Evolutionary conservation across 331 rosid species (phyloP).

Genomic region (Acacia pycnantha): DNA sequence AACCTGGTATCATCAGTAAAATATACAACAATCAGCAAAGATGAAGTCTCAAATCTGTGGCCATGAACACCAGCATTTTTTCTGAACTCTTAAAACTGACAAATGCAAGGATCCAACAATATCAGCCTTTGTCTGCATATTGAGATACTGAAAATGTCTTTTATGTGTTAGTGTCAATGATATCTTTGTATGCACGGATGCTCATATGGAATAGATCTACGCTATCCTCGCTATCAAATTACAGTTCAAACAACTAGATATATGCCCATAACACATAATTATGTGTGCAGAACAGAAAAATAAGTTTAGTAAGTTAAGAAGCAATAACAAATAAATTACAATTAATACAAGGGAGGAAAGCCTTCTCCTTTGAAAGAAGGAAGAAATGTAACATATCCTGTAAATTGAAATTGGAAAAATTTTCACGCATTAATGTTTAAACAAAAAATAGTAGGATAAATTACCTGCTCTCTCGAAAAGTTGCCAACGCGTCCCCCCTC

Average conservation of each 20-base stretch:
- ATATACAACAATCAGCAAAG: conserved; percentile 28
- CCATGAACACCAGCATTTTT: not conserved
- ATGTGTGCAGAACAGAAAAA: not conserved
- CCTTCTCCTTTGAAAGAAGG: not conserved
- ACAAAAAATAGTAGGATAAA: conserved; percentile 20
- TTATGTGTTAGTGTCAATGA: not conserved
- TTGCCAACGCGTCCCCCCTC: conserved; percentile 99
- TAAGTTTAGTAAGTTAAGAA: not conserved
- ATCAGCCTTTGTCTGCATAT: not conserved
- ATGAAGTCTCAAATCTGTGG: conserved; percentile 7
- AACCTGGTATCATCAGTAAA: conserved; percentile 53
- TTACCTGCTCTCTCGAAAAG: conserved; percentile 98
- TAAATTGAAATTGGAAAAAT: conserved; percentile 14
- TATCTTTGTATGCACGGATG: not conserved
- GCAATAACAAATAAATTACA: conserved; percentile 16
- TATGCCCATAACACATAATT: not conserved
- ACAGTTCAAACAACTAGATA: not conserved
- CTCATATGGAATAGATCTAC: conserved; percentile 7
- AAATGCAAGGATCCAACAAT: not conserved
- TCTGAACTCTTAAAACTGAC: not conserved
- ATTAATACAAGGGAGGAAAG: not conserved
- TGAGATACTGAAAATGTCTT: conserved; percentile 8
- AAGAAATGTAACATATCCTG: conserved; percentile 1
- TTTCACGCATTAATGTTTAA: conserved; percentile 1
- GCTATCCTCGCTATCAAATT: conserved; percentile 18